Evolutionary conservation across 1,284 basidiomycete species (phyloP).

Genomic region (Chondrostereum purpureum): DNA sequence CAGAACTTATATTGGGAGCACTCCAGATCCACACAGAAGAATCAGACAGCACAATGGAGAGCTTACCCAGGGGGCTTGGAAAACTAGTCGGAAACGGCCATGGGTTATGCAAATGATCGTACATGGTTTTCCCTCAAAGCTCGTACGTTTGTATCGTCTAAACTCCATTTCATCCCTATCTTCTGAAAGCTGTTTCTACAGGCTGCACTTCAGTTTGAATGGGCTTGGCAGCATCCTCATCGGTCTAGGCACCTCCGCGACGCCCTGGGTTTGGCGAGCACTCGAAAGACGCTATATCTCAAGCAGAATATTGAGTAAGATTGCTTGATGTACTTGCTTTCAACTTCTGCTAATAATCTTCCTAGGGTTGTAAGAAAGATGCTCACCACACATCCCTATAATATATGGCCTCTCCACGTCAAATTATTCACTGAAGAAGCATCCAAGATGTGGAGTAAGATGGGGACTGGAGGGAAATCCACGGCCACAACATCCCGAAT

Average conservation of each 20-base stretch:
- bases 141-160: slow-evolving; percentile 28
- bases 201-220: slow-evolving; percentile 85
- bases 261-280: slow-evolving; percentile 27
- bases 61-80: slow-evolving; percentile 68
- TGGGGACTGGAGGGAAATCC: slow-evolving; percentile 16
- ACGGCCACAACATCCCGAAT: slow-evolving; percentile 7
- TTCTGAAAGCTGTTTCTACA: too few species aligned
- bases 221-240: slow-evolving; percentile 84
- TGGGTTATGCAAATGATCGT: slow-evolving; percentile 92
- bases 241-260: slow-evolving; percentile 49
- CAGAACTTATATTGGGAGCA: slow-evolving; percentile 78
- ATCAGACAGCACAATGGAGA: slow-evolving; percentile 85
- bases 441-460: slow-evolving; percentile 40
- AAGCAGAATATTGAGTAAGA: slow-evolving; percentile 44
- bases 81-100: slow-evolving; percentile 66
- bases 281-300: slow-evolving; percentile 26
- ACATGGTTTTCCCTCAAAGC: slow-evolving; percentile 80
- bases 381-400: slow-evolving; percentile 53
- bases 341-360: slow-evolving; percentile 2
- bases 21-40: slow-evolving; percentile 73
- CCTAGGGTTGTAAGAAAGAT: slow-evolving; percentile 46
- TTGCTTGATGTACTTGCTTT: slow-evolving; percentile 21
- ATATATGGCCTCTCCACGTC: slow-evolving; percentile 58
- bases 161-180: slow-evolving; percentile 1
- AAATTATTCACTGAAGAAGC: slow-evolving; percentile 64